A percentile compares a stretch with the other conserved stretches of the same genome.
phyloP scores from a whole-genome alignment of 805 yeast genomes.

The Yamadazyma akitaensis region DNA sequence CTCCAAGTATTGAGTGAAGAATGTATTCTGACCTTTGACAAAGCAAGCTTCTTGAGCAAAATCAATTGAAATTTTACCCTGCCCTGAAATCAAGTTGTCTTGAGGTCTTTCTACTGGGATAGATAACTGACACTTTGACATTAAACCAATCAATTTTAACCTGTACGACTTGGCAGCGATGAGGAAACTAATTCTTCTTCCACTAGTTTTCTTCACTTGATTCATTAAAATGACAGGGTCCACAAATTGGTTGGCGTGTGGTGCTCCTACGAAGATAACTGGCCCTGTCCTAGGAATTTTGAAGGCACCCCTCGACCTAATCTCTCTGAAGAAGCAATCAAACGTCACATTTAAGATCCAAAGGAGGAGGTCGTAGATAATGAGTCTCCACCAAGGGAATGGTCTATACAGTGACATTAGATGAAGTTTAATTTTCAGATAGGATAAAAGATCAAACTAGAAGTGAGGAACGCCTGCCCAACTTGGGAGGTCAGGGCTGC shows the following conservation, averaged over 20 bases:
- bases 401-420: conserved; percentile 9
- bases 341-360: conserved; percentile 39
- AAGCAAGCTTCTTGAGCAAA: conserved; percentile 48
- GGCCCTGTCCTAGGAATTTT: conserved; percentile 71
- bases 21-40: conserved; percentile 64
- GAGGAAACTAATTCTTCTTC: conserved; percentile 71
- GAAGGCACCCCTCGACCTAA: conserved; percentile 83
- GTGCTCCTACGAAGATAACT: conserved; percentile 90
- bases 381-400: conserved; percentile 25
- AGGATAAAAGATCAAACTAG: background rate
- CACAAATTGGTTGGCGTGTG: conserved; percentile 95
- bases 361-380: conserved; percentile 33
- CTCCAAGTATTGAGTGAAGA: conserved; percentile 61
- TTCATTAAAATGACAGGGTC: conserved; percentile 79
- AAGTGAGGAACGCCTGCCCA: background rate
- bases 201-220: conserved; percentile 64
- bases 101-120: conserved; percentile 94
- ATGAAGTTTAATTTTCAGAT: too few species aligned
- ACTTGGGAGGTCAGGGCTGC: background rate
- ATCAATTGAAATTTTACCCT: conserved; percentile 62
- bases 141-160: conserved; percentile 63
- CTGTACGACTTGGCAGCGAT: conserved; percentile 80
- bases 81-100: conserved; percentile 67
- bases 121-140: conserved; percentile 73
- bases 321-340: conserved; percentile 81